Conservation (phyloP, 768 basidiomycete species). For the Macrocybe gigantea region DNA sequence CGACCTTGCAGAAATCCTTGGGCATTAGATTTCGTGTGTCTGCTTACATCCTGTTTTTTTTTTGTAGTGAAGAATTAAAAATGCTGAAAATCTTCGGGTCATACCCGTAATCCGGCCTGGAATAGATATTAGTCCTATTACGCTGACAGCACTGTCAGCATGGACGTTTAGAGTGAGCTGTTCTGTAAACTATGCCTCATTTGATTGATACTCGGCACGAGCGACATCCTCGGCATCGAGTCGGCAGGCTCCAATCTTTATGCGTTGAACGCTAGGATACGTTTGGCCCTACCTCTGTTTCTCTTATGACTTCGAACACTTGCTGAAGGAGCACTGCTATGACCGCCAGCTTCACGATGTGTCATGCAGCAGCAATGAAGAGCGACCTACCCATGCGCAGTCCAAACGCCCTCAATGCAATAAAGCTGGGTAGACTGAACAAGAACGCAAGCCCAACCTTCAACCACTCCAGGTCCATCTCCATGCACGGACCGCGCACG, state of each 20-base stretch:
- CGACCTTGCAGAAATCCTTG: too few relatives aligned
- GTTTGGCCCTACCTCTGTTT: constrained; percentile 81
- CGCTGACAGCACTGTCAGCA: constrained; percentile 29
- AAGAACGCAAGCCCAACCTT: constrained; percentile 72
- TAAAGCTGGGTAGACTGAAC: constrained; percentile 70
- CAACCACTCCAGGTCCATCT: constrained; percentile 46
- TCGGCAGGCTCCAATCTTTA: constrained; percentile 78
- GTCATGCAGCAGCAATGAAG: constrained; percentile 66
- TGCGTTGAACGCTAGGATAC: constrained; percentile 81
- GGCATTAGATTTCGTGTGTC: too few relatives aligned
- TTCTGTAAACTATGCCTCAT: constrained; percentile 55
- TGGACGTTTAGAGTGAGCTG: neutral
- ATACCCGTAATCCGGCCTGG: constrained; percentile 93
- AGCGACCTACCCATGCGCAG: constrained; percentile 71
- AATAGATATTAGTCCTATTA: constrained; percentile 70
- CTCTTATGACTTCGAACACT: constrained; percentile 65
- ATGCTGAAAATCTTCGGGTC: constrained; percentile 49
- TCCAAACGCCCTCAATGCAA: constrained; percentile 58
- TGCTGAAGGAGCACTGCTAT: constrained; percentile 65
- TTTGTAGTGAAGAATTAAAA: too few relatives aligned
- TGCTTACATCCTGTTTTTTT: too few relatives aligned
- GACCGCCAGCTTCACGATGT: constrained; percentile 70
- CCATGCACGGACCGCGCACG: constrained; percentile 4
- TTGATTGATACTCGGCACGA: constrained; percentile 78
- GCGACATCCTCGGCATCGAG: constrained; percentile 70